These are phyloP conservation scores for Henckelia pumila DNA, from an alignment of 257 asterid genomes.

Conservation along the genomic window DNA sequence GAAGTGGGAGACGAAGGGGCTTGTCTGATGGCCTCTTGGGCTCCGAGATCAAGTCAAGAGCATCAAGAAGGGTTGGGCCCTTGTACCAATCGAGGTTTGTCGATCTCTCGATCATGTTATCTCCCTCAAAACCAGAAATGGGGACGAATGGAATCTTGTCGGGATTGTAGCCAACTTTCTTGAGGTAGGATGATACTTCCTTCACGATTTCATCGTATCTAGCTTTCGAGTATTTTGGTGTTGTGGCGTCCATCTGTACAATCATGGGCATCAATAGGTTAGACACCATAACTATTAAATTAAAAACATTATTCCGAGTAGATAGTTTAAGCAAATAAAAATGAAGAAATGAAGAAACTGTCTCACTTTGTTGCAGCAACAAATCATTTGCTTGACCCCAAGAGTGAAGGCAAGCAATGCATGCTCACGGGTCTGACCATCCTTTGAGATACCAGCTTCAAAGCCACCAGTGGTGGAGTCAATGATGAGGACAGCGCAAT, in stretches of 20 bases:
- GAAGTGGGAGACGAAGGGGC: constrained; percentile 30
- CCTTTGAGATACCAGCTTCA: constrained; percentile 51
- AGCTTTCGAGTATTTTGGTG: too few relatives aligned
- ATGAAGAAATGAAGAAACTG: too few relatives aligned
- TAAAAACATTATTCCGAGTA: too few relatives aligned
- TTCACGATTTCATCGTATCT: too few relatives aligned
- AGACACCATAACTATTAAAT: too few relatives aligned
- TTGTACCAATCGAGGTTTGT: constrained; percentile 28
- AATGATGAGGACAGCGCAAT: constrained; percentile 42
- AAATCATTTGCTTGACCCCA: constrained; percentile 48
- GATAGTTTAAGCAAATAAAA: too few relatives aligned
- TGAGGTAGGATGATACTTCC: too few relatives aligned
- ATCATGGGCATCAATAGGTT: too few relatives aligned
- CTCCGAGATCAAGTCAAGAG: constrained; percentile 23
- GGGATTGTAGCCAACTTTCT: not conserved
- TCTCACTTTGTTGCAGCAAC: constrained; percentile 38
- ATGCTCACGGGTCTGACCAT: constrained; percentile 51
- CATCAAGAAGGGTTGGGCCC: constrained; percentile 28
- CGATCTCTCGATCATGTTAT: constrained; percentile 29
- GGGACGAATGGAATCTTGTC: constrained; percentile 26
- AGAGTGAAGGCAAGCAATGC: constrained; percentile 45
- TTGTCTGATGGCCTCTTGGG: constrained; percentile 30
- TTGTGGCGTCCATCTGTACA: too few relatives aligned
- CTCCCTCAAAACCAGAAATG: constrained; percentile 28
- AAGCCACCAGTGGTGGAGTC: constrained; percentile 53